These are phyloP conservation scores for Fusarium buxicola DNA, from an alignment of 2,329 filamentous ascomycete species.

Conservation along the genomic window DNA sequence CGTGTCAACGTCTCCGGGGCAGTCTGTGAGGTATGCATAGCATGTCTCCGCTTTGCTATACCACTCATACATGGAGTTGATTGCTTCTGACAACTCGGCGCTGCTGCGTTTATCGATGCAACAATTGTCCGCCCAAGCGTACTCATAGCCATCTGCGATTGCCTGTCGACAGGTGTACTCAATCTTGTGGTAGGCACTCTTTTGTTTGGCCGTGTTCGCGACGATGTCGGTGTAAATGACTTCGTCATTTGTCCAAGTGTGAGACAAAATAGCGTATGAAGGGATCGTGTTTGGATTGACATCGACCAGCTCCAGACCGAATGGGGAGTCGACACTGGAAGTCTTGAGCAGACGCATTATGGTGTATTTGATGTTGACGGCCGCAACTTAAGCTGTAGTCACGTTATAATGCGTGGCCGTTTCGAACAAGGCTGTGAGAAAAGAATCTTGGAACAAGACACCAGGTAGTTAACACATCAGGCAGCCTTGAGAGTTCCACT, in stretches of 20 bases:
- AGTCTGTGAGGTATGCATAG: no score
- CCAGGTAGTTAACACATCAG: no score
- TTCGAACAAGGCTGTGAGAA: no score
- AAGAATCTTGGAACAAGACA: no score
- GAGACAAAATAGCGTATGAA: conserved; percentile 43
- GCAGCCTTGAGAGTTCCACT: no score
- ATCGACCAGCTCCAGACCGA: conserved; percentile 1
- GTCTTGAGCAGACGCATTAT: conserved; percentile 8
- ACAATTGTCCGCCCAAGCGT: conserved; percentile 42
- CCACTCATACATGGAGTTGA: conserved; percentile 10
- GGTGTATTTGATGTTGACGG: background rate
- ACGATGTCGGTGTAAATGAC: conserved; percentile 29
- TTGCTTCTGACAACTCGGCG: conserved; percentile 27
- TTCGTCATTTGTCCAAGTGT: conserved; percentile 45
- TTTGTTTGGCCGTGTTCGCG: conserved; percentile 6
- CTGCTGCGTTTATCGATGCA: conserved; percentile 43
- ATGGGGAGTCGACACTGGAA: background rate
- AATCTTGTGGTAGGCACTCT: conserved; percentile 14
- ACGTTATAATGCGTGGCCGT: no score
- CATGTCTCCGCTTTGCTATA: no score
- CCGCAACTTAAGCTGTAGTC: no score
- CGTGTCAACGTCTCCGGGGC: background rate
- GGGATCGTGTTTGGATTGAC: conserved; percentile 8
- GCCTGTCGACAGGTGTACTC: conserved; percentile 8
- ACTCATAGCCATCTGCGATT: conserved; percentile 13